These are phyloP conservation scores for Clarireedia hainanense DNA, from an alignment of 2,329 filamentous ascomycete genomes.

Conservation along the genomic window DNA sequence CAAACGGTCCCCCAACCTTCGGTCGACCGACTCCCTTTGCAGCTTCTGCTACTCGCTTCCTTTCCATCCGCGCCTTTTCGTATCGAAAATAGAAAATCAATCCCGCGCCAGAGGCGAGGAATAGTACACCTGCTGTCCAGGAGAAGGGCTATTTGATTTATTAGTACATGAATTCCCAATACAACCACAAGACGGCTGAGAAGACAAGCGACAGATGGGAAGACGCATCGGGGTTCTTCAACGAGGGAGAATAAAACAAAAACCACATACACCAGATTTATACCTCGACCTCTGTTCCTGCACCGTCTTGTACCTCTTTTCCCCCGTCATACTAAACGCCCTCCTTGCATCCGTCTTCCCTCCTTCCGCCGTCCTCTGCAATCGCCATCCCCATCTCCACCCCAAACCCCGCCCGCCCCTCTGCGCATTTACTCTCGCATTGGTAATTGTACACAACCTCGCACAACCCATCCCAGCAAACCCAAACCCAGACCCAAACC, in stretches of 20 bases:
- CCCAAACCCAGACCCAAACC: no score
- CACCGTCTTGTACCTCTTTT: constrained; percentile 26
- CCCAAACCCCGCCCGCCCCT: not conserved
- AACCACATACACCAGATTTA: constrained; percentile 24
- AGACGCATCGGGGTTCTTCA: not conserved
- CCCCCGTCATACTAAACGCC: constrained; percentile 13
- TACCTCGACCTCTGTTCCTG: constrained; percentile 27
- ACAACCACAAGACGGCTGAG: not conserved
- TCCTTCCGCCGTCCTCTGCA: not conserved
- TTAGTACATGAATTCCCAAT: not conserved
- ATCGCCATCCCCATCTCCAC: not conserved
- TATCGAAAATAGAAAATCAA: constrained; percentile 87
- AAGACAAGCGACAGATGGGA: not conserved
- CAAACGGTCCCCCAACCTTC: constrained; percentile 85
- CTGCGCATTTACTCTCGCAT: not conserved
- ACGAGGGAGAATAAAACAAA: not conserved
- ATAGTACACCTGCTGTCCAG: constrained; percentile 80
- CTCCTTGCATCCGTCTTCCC: not conserved
- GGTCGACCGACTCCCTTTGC: constrained; percentile 88
- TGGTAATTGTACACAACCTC: not conserved
- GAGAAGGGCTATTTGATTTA: constrained; percentile 66
- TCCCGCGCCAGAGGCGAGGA: constrained; percentile 68
- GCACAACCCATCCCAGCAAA: no score
- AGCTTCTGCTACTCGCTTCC: constrained; percentile 81
- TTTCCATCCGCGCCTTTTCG: constrained; percentile 86